Base-by-base conservation (phyloP, 768 basidiomycete genomes). In the Myochromella boudieri region DNA sequence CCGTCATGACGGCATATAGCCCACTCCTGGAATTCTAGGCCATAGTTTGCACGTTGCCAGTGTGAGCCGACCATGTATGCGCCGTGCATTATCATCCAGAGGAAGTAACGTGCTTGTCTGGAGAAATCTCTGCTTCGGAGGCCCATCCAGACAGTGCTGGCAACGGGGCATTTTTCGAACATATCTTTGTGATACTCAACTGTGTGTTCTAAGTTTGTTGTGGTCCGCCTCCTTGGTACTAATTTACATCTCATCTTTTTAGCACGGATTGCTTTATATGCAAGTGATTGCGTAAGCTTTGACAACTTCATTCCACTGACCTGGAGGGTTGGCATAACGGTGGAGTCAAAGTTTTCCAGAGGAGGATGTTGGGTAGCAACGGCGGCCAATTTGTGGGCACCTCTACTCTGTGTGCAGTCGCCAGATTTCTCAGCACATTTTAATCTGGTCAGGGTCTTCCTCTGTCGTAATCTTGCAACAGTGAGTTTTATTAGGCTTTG, bases 101-200 rank as follows among this genome's bases (percentile, higher is more conserved):
- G n/a, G n/a, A n/a, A n/a, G n/a, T n/a, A n/a, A n/a, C n/a, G n/a
- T n/a, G n/a, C 48, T 8, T 49, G 18, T 6, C 22, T 28, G 8
- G 36, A 32, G 26, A 43, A 25, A 22, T 49, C 42, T 21, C 15
- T 34, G 4, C 21, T 15, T 1, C 27, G 17, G 4, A 29, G 10
- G 5, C 24, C 25, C 14, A 34, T 41, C 38, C 39, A 47, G 10
- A 40, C 27, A 4, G 8, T 26, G 11, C n/a, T 17, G 1, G 14
- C 5, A 1, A 26, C 27, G 5, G 31, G 46, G 1, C 24, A 3
- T 1, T 3, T 20, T 1, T 21, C 17, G n/a, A 47, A 41, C 67
- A 26, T 69, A 4, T 22, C 36, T 38, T 38, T 15, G 17, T 25
- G 5, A n/a, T 6, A 2, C 4, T n/a, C 10, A 6, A 25, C 26